Base-by-base conservation (phyloP, 768 basidiomycete genomes). In the Plicaturopsis crispa region DNA sequence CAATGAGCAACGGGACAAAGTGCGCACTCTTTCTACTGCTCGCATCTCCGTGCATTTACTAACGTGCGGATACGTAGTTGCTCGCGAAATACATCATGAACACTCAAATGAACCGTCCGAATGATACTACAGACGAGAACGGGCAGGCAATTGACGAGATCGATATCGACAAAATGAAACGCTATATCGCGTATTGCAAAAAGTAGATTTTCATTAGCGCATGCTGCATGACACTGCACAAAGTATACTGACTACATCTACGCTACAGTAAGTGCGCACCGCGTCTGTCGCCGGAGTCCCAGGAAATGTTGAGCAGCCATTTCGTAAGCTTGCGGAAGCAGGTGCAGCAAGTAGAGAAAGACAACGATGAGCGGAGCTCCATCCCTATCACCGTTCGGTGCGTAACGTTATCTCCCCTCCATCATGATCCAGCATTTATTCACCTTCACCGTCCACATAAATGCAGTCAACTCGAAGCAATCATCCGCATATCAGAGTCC, bases 51-150 rank as follows among this genome's bases (percentile, higher is more conserved):
- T 31, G 8, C 23, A 28, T 26, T n/a, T 24, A 28, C 31, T 46
- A 21, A 47, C n/a, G 44, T 31, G 11, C 24, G 31, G 11, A 19
- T 26, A 23, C n/a, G 10, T 42, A 96, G 89, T 85, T 81, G 56
- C 93, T 98, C 48, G 96, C 94, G 6, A 87, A 84, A 57, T 92
- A 98, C 53, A 93, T 99, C 47, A 91, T 99, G 88, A 93, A 91
- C 58, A 86, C 96, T 33, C 96, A 99, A 57, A 96, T 97, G 91
- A 94, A 94, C 61, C 73, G 89, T 38, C 79, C 82, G 10, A 87
- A 80, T 47, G 65, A 69, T 31, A 70, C 64, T 31, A 56, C 53
- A 0, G 83, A 79, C 31, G 78, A 84, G 44, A 70, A 71, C 33
- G 73, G 71, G 6, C 78, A 87, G 36, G 71, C 67, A 4, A 70